Percentiles rank a stretch among this genome's conserved stretches.
These are phyloP conservation scores for Circinella umbellata DNA, from an alignment of 371 early-diverging fungal genomes.

Conservation along the genomic window DNA sequence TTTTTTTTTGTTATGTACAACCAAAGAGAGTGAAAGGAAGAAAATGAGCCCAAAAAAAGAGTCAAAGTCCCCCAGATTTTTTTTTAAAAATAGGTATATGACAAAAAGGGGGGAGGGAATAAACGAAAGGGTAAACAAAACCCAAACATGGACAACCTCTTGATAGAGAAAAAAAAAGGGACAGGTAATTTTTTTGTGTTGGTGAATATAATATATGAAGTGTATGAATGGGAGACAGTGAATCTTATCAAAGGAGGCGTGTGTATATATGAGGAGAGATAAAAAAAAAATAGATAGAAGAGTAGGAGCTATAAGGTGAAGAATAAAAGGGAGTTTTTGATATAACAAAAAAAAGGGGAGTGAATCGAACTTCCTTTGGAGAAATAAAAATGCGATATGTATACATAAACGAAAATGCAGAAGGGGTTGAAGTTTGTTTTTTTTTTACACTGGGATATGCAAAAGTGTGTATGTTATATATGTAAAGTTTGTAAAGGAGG, in stretches of 20 bases:
- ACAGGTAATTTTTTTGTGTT: too few relatives aligned
- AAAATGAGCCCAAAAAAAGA: slow-evolving; percentile 1
- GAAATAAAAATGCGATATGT: too few relatives aligned
- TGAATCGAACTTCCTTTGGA: too few relatives aligned
- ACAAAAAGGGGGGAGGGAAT: slow-evolving; percentile 1
- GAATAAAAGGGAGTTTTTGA: too few relatives aligned
- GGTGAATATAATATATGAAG: not conserved
- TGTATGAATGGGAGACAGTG: not conserved
- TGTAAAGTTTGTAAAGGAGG: not conserved
- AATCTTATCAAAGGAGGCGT: not conserved
- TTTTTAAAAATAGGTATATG: slow-evolving; percentile 9
- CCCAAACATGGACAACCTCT: slow-evolving; percentile 7
- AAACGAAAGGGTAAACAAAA: not conserved
- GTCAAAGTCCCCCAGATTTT: not conserved
- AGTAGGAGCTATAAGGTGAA: not conserved
- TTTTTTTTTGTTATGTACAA: slow-evolving; percentile 5
- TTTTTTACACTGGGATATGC: not conserved
- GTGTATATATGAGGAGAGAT: not conserved
- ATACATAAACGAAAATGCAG: not conserved
- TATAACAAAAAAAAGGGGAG: too few relatives aligned
- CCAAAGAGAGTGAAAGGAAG: not conserved
- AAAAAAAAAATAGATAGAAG: not conserved
- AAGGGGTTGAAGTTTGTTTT: not conserved
- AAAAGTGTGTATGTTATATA: too few relatives aligned
- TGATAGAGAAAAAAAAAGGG: slow-evolving; percentile 7